Evolutionary conservation across 352 stramenopile genomes (phyloP).

Genomic region (Globisporangium recalcitrans): DNA sequence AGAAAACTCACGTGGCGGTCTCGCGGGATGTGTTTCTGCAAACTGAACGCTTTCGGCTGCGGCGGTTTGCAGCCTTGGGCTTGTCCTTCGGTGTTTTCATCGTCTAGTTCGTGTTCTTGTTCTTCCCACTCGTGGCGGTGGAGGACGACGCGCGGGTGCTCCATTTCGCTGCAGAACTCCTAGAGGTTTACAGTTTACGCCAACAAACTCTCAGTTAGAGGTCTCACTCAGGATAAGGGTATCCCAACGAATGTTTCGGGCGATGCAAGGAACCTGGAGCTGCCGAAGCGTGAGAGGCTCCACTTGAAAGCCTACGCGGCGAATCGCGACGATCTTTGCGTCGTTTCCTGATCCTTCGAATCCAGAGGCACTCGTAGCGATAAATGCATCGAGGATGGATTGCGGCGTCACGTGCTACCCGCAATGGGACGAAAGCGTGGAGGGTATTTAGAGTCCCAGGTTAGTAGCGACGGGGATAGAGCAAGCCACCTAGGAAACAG

Average conservation of each 20-base stretch:
- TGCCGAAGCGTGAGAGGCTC: conserved; percentile 20
- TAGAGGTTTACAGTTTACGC: conserved; percentile 6
- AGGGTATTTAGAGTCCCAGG: no score
- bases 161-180: conserved; percentile 38
- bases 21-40: conserved; percentile 33
- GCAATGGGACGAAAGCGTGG: no score
- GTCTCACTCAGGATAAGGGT: not conserved
- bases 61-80: not conserved
- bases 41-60: conserved; percentile 25
- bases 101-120: not conserved
- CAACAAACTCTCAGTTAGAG: not conserved
- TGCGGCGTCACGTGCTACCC: conserved; percentile 42
- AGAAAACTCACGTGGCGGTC: conserved; percentile 34
- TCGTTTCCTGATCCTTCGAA: not conserved
- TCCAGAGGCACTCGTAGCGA: not conserved
- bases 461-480: no score
- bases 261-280: conserved; percentile 26
- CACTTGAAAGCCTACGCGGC: conserved; percentile 30
- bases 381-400: conserved; percentile 34
- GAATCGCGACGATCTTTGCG: conserved; percentile 23
- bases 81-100: not conserved
- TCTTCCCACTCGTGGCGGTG: conserved; percentile 8
- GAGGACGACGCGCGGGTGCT: conserved; percentile 16
- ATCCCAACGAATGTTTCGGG: no score
- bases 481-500: no score